Evolutionary conservation across 352 stramenopile species (phyloP).

Genomic region (Phytopythium oedochilum): DNA sequence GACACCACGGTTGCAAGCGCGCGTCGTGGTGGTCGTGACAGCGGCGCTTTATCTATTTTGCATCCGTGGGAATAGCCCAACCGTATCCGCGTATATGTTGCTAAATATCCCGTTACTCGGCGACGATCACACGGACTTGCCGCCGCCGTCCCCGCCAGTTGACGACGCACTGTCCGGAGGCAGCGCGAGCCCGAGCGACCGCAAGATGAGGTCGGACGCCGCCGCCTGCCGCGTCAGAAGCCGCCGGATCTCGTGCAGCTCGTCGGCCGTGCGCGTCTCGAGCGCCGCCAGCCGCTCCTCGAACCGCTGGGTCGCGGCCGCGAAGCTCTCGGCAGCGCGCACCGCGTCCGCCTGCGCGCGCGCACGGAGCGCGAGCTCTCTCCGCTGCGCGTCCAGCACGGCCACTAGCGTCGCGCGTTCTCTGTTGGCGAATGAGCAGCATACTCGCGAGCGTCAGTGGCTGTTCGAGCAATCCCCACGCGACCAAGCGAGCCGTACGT

Average conservation of each 20-base stretch:
- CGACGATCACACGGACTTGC: neutral
- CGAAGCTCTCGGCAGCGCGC: slow-evolving; percentile 51
- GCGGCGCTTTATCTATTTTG: neutral
- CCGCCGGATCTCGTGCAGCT: slow-evolving; percentile 38
- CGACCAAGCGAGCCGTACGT: slow-evolving; percentile 15
- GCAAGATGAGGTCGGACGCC: slow-evolving; percentile 48
- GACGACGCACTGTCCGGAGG: neutral
- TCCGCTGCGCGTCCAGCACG: slow-evolving; percentile 58
- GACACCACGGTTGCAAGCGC: too few relatives aligned
- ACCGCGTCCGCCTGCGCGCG: slow-evolving; percentile 46
- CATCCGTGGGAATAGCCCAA: neutral
- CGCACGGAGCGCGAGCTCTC: slow-evolving; percentile 49
- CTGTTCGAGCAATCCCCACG: too few relatives aligned
- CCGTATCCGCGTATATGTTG: neutral
- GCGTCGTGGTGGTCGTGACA: too few relatives aligned
- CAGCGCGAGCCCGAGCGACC: slow-evolving; percentile 35
- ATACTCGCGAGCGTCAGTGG: too few relatives aligned
- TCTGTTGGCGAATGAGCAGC: too few relatives aligned
- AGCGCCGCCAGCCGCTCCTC: slow-evolving; percentile 48
- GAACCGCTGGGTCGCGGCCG: slow-evolving; percentile 43
- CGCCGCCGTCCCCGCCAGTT: neutral
- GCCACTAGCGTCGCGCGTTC: slow-evolving; percentile 47
- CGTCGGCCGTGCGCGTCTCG: slow-evolving; percentile 31
- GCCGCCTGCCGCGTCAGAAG: slow-evolving; percentile 35
- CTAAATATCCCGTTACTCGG: neutral